Evolutionary conservation across 2,329 filamentous ascomycete species (phyloP), one percentile per base, ranked within the genome.

Genomic region (Kalmusia sp.): DNA sequence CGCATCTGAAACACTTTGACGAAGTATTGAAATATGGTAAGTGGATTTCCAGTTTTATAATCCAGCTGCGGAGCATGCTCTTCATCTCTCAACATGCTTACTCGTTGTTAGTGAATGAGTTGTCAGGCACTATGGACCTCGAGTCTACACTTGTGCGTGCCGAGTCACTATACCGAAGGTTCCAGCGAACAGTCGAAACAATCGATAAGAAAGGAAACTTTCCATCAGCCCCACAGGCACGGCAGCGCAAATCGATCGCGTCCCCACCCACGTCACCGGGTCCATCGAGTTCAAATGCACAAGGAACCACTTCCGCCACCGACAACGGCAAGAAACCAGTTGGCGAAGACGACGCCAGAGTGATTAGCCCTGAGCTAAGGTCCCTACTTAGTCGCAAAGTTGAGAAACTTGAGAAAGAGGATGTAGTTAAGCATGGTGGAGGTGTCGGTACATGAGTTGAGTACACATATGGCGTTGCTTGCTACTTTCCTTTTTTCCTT

Each of bases 1-100:
- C 89, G 50, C 95, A 99, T 75, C 79, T 99, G 22, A 85, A 92
- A 70, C 91, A 93, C 64, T 99, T 99, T 76, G 95, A 99, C 61
- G 96, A 99, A 75, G 92, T 99, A 27, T 79, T 99, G 24, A 99
- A 99, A 80, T 99, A 98, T 70, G 83, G 91, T 93, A 84, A 51
- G 88, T 79, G 24, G 9, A 30, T 17, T 25, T 27, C 14, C n/a
- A 14, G 14, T 2, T 46, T 12, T 12, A 15, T 35, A 30, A 17
- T 17, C 24, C 2, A 39, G 30, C 15, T 30, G 22, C 34, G 34
- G 31, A 31, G 30, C 28, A 44, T 17, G 3, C 19, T 54, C 17
- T 33, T 60, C 65, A 30, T 67, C 47, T 30, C 15, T 14, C 37
- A 3, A 1, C 9, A 34, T 34, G 31, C 31, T 34, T 34, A 15